Evolutionary conservation across 2,329 filamentous ascomycete species (phyloP), one percentile per base, ranked within the genome.

Genomic region (Paracoccidioides brasiliensis): DNA sequence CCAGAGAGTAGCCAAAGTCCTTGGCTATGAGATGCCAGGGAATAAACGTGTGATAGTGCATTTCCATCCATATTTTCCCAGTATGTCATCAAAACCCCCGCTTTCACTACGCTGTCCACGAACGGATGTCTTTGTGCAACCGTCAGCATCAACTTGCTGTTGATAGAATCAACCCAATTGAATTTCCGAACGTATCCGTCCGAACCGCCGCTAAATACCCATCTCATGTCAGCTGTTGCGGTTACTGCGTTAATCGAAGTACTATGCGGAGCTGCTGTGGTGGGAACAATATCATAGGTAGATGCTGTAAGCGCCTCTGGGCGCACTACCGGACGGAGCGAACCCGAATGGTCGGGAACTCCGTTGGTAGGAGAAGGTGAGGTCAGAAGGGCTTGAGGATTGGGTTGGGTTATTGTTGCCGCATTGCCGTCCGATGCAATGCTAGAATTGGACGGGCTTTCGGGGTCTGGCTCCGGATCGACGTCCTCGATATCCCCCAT

Each of bases 101-200:
- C 90, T 71, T 98, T 98, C 55, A 89, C 88, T 45, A 98, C 93
- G 64, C 88, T 95, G 68, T 98, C 93, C 43, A 98, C 93, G 64
- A 97, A 98, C 0, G 93, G 93, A 67, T 98, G 93, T 51, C 88
- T 80, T 73, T 98, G 93, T 37, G 93, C 93, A 5, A 98, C 93
- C 0, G 93, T 98, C 64, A 98, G 76, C 58, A 91, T 84, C 38
- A 93, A 81, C 72, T 95, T 96, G 60, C 90, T 90, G 67, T 98
- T 98, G 62, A 94, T 90, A 4, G 93, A 96, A 40, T 90, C 89
- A 3, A 88, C 84, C 69, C 93, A 95, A 69, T 98, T 94, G 72
- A 94, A 97, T 70, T 96, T 97, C 56, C 93, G 82, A 60, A 98
- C 91, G 67, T 95, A 98, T 50, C 93, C 91, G 72, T 98, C 93